Percentiles rank a stretch among this genome's conserved stretches.
Evolutionary conservation across 2,329 filamentous ascomycete genomes (phyloP).

Genomic region (Podosphaera leucotricha): DNA sequence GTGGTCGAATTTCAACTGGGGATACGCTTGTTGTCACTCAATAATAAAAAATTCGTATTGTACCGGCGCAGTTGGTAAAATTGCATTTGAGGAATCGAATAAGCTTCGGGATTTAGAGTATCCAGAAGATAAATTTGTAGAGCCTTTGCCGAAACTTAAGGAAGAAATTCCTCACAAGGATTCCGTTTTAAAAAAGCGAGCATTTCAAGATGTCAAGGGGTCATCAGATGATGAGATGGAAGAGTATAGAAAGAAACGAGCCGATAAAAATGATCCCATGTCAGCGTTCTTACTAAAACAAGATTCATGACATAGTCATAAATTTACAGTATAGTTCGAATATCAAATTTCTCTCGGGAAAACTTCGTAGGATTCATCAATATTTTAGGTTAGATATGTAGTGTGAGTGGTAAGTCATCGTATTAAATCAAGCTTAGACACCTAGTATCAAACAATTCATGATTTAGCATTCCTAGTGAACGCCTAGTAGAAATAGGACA

Average conservation of each 20-base stretch:
- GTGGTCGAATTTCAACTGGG: constrained; percentile 93
- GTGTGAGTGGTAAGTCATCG: too few species aligned
- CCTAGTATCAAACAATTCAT: too few species aligned
- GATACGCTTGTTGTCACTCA: constrained; percentile 86
- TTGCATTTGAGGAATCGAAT: constrained; percentile 57
- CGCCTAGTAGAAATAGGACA: too few species aligned
- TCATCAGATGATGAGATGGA: constrained; percentile 72
- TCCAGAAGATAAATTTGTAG: constrained; percentile 14
- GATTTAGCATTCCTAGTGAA: too few species aligned
- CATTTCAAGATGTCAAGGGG: constrained; percentile 53
- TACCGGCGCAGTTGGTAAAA: constrained; percentile 71
- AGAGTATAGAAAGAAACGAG: constrained; percentile 54
- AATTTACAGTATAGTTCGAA: too few species aligned
- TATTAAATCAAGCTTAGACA: too few species aligned
- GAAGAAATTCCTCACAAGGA: constrained; percentile 10
- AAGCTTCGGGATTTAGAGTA: constrained; percentile 24
- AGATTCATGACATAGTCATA: not conserved
- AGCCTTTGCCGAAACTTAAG: constrained; percentile 10
- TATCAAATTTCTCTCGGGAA: too few species aligned
- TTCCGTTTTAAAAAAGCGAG: constrained; percentile 38
- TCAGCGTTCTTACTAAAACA: constrained; percentile 1
- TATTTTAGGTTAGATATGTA: too few species aligned
- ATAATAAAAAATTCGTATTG: constrained; percentile 93
- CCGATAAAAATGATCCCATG: constrained; percentile 24
- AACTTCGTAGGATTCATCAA: too few species aligned